These are phyloP conservation scores for Kitagawia praeruptora DNA, from an alignment of 129 eudicot species.

Conservation along the genomic window DNA sequence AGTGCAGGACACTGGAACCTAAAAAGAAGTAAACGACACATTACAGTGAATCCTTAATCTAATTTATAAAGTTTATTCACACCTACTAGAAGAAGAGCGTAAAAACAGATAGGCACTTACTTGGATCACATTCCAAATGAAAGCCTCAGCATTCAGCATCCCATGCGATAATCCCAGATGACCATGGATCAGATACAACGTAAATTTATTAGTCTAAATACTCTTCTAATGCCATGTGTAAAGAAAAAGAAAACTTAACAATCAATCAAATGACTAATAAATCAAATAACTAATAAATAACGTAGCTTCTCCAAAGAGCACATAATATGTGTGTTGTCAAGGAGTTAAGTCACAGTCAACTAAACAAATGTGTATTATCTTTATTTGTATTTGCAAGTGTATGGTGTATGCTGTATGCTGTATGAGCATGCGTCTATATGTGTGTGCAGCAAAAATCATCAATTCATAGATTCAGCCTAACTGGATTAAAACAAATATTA, in stretches of 20 bases:
- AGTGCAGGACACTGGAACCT: conserved; percentile 23
- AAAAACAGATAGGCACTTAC: conserved; percentile 29
- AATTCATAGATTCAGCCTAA: background rate
- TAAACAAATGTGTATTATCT: background rate
- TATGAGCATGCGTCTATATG: background rate
- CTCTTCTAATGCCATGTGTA: conserved; percentile 4
- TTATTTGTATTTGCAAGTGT: background rate
- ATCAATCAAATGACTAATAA: conserved; percentile 1
- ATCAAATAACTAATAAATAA: background rate
- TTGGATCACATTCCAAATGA: conserved; percentile 19
- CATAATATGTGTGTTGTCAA: background rate
- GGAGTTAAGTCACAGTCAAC: background rate
- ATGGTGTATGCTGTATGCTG: no score
- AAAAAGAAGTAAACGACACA: conserved; percentile 13
- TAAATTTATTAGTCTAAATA: conserved; percentile 39
- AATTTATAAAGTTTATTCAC: background rate
- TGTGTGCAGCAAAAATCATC: background rate
- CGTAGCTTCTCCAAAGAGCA: background rate
- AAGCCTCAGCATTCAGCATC: conserved; percentile 44
- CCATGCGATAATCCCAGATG: conserved; percentile 44
- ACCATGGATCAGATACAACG: conserved; percentile 64
- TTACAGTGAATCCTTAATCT: conserved; percentile 9
- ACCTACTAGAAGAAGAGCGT: background rate
- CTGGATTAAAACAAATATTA: background rate
- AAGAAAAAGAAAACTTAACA: conserved; percentile 3